Base-by-base conservation (phyloP, 441 rosid species). In the Jatropha podagrica region DNA sequence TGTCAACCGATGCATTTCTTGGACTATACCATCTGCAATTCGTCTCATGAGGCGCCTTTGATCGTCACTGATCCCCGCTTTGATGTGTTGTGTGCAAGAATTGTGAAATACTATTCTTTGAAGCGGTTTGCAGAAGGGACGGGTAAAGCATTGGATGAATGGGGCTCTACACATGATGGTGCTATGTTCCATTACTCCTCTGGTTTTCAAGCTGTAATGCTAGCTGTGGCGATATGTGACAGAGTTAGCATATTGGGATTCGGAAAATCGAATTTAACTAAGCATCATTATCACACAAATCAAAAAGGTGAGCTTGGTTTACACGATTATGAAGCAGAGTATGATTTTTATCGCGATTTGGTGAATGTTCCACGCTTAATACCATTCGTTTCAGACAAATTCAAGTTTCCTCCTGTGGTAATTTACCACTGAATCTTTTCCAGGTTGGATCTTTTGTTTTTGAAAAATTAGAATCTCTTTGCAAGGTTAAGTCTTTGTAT, bases 221-320 rank as follows among this genome's bases (percentile, higher is more conserved):
- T 95, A 26, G 89, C 98, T 0, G 77, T 86, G 17, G 99, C 98
- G 41, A 74, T 92, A 26, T 95, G 98, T 60, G 95, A 95, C 58
- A 81, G 78, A 81, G 98, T 93, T 49, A 79, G 91, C 9, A 55
- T 95, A 9, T 92, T 95, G n/a, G 99, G 99, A 44, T 95, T 90
- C 65, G 98, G 99, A 75, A 95, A 95, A 81, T 84, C 84, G n/a
- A 81, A 78, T 72, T 80, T 77, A 0, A 89, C 92, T 0, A 91
- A 89, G 85, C 99, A 95, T 44, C 99, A 95, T 81, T 93, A 95
- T 73, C 97, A 95, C 77, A 91, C 93, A 18, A 93, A 90, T 78
- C 97, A 95, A 71, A 92, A 90, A 81, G 86, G 84, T 0, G 99
- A 95, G 90, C 90, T 93, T 3, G 71, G 44, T 58, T 80, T 95